Evolutionary conservation across 2,329 filamentous ascomycete species (phyloP), one percentile per base, ranked within the genome.

Genomic region (Amphichorda felina): DNA sequence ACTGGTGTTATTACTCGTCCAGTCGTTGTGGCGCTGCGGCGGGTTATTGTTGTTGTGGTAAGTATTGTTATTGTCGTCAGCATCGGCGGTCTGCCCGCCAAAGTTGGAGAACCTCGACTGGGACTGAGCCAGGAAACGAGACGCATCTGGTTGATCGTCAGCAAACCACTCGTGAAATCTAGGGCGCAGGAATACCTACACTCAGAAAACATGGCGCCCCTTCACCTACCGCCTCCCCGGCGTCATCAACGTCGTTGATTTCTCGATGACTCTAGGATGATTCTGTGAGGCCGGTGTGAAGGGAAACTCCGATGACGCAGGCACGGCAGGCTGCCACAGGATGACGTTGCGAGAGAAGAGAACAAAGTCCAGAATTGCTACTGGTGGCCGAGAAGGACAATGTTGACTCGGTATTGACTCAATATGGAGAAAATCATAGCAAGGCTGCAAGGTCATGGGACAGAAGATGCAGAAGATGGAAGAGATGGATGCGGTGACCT

Each of bases 111-210:
- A 68, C 43, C 86, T 81, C 41, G 88, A 94, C 67, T 94, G 88
- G 46, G 88, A 95, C 73, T 96, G 91, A 41, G 88, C 85, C 50
- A 98, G 77, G 58, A 98, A 98, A 48, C 81, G 82, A 46, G 89
- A 96, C 51, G 91, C 91, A 79, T 96, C 91, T 95, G 52, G 36
- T 33, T 36, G 24, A 31, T 33, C 8, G 41, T 54, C 36, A 51
- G 47, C 34, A 28, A 17, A 28, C 27, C 22, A 32, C 27, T 18
- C 33, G 16, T 13, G 24, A 25, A 17, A 37, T 17, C 11, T 15
- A 32, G 13, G 14, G 10, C 8, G 25, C 19, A n/a, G 27, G 30
- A 13, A 10, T 17, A 34, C 40, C 24, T 36, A 42, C 40, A 42
- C 29, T 42, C 40, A 10, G 40, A 42, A 35, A 48, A 48, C 46